These are phyloP conservation scores for Rhododendron vialii DNA, from an alignment of 148 eudicot genomes.

Conservation along the genomic window DNA sequence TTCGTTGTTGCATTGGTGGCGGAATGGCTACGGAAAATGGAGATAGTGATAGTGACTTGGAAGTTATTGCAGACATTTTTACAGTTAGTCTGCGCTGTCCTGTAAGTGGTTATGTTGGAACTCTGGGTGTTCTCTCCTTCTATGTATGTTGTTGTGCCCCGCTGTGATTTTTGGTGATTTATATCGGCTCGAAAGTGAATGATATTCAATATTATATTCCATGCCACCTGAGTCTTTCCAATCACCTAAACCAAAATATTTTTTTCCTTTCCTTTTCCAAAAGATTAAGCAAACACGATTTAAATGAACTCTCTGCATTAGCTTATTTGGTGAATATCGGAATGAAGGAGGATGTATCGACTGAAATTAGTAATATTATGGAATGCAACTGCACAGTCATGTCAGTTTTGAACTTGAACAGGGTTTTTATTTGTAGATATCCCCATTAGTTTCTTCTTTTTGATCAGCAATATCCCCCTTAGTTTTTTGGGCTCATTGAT, in stretches of 20 bases:
- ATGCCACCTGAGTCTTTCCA: background rate
- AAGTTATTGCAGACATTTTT: constrained; percentile 81
- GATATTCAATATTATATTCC: background rate
- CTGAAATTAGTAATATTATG: background rate
- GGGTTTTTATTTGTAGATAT: background rate
- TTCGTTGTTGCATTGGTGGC: constrained; percentile 92
- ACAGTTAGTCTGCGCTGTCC: constrained; percentile 91
- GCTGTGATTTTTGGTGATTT: background rate
- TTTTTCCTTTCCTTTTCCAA: background rate
- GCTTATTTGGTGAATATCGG: background rate
- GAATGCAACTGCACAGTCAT: background rate
- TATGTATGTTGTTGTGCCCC: background rate
- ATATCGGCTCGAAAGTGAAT: background rate
- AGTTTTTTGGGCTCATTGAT: too few relatives aligned
- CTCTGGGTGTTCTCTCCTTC: background rate
- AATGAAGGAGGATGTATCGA: background rate
- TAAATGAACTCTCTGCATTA: background rate
- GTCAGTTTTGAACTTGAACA: background rate
- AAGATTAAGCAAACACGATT: background rate
- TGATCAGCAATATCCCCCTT: too few relatives aligned
- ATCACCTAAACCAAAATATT: background rate
- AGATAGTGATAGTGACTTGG: constrained; percentile 90
- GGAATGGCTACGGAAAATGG: constrained; percentile 59
- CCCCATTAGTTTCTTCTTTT: too few relatives aligned
- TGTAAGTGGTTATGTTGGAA: constrained; percentile 40